A percentile compares a stretch with the other conserved stretches of the same genome.
Evolutionary conservation across 169 alveolate genomes (phyloP).

Genomic region (Plasmodium falciparum): DNA sequence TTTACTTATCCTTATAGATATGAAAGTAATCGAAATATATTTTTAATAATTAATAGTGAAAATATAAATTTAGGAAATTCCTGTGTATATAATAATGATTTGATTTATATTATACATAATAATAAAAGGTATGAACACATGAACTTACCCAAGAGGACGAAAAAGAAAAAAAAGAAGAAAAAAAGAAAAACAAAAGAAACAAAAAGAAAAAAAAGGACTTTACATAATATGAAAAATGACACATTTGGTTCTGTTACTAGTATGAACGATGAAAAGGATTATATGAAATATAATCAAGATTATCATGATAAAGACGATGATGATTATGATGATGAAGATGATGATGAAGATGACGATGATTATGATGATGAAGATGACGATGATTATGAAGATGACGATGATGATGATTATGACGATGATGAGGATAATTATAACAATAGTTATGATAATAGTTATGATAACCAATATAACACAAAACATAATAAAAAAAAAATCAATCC

Average conservation of each 20-base stretch:
- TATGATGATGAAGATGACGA: neutral
- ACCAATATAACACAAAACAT: neutral
- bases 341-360: conserved; percentile 1
- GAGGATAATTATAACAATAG: too few species aligned
- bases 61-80: conserved; percentile 41
- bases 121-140: conserved; percentile 75
- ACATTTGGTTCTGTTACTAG: conserved; percentile 29
- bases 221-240: conserved; percentile 13
- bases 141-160: conserved; percentile 45
- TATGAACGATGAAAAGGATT: neutral
- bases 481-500: conserved; percentile 37
- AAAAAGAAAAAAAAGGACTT: conserved; percentile 21
- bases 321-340: neutral
- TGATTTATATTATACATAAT: conserved; percentile 68
- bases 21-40: conserved; percentile 54
- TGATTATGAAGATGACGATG: too few species aligned
- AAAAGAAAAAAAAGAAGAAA: conserved; percentile 19
- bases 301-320: neutral
- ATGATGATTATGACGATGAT: too few species aligned
- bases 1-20: conserved; percentile 67
- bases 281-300: conserved; percentile 18
- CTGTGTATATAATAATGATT: conserved; percentile 54
- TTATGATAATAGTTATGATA: neutral
- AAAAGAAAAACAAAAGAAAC: conserved; percentile 30
- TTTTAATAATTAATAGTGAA: conserved; percentile 60